These are phyloP conservation scores for Nemania diffusa DNA, from an alignment of 2,329 filamentous ascomycete genomes.

Conservation along the genomic window DNA sequence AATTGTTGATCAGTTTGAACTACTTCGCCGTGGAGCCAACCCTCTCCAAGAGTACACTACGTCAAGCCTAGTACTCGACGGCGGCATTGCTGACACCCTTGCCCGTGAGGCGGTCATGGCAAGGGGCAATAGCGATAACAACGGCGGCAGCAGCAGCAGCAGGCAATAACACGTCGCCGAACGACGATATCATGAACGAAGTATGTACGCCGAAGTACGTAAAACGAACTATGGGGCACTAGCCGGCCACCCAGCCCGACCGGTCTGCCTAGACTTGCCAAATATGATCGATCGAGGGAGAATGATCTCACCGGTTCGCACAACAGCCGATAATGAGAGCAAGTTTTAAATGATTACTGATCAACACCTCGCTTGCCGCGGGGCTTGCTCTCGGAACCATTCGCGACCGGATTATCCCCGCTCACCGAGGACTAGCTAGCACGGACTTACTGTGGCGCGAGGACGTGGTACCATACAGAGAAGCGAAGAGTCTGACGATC, in stretches of 20 bases:
- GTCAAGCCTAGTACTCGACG: constrained; percentile 34
- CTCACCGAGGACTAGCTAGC: constrained; percentile 6
- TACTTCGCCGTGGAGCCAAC: constrained; percentile 52
- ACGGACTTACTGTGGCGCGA: constrained; percentile 4
- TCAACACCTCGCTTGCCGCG: constrained; percentile 20
- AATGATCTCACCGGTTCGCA: neutral
- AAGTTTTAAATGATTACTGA: constrained; percentile 32
- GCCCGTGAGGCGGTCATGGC: constrained; percentile 27
- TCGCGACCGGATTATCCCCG: constrained; percentile 13
- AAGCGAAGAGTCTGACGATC: neutral
- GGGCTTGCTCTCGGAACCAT: constrained; percentile 3
- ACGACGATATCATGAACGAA: neutral
- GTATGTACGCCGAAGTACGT: neutral
- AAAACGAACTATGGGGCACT: neutral
- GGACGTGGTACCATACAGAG: constrained; percentile 9
- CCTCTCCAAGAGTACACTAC: constrained; percentile 32
- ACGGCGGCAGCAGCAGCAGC: neutral
- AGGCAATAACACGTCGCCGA: neutral
- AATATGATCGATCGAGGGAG: neutral
- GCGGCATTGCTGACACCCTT: constrained; percentile 31
- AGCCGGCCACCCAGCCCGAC: neutral
- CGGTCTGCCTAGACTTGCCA: neutral
- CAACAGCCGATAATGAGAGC: neutral
- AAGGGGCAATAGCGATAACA: constrained; percentile 11
- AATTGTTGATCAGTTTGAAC: constrained; percentile 74